phyloP scores from a whole-genome alignment of 495 filamentous ascomycete species.

The Tuber indicum region DNA sequence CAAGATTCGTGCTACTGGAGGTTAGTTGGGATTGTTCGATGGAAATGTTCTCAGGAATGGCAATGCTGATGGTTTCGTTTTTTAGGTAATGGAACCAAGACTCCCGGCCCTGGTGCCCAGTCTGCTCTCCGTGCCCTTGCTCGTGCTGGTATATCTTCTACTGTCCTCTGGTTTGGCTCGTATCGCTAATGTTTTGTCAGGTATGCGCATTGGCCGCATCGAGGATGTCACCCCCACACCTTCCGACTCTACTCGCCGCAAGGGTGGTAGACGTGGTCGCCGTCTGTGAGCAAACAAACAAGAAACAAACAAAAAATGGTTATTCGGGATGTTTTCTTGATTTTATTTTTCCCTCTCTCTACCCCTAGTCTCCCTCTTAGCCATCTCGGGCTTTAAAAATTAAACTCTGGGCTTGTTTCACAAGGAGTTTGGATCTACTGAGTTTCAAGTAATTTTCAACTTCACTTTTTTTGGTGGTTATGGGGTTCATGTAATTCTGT shows the following conservation, averaged over 20 bases:
- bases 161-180: neutral
- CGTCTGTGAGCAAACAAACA: constrained; percentile 61
- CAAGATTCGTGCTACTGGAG: constrained; percentile 99
- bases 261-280: constrained; percentile 99
- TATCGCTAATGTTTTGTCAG: constrained; percentile 36
- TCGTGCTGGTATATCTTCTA: constrained; percentile 52
- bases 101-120: constrained; percentile 95
- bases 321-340: constrained; percentile 16
- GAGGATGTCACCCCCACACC: constrained; percentile 99
- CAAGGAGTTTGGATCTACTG: constrained; percentile 19
- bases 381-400: constrained; percentile 31
- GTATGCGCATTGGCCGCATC: constrained; percentile 99
- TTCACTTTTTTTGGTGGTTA: neutral
- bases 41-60: neutral
- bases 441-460: constrained; percentile 2
- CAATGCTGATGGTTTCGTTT: constrained; percentile 18
- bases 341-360: constrained; percentile 14
- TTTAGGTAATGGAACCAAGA: constrained; percentile 96
- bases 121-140: constrained; percentile 97
- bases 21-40: constrained; percentile 48
- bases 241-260: constrained; percentile 96
- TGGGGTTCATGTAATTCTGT: neutral
- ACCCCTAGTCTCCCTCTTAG: constrained; percentile 12
- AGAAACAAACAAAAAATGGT: constrained; percentile 15
- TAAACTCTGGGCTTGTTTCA: constrained; percentile 36